Evolutionary conservation across 352 stramenopile genomes (phyloP), one percentile per base, ranked within the genome.

Genomic region (Thalassiosira exigua): DNA sequence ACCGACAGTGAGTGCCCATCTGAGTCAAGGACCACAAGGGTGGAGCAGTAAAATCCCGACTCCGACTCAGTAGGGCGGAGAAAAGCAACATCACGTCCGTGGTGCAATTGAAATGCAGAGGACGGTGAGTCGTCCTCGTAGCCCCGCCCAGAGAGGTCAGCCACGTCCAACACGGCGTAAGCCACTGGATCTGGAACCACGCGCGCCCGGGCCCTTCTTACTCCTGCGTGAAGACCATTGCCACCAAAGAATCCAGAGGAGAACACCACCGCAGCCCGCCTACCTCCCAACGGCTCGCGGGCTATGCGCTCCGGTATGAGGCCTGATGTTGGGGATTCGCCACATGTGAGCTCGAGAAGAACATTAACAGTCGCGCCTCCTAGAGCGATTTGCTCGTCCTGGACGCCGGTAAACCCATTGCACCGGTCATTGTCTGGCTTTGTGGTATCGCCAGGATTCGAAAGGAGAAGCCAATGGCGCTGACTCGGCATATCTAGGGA

Each of bases 31-130:
- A 84, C 69, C 36, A 83, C 58, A 9, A 84, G 22, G 44, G 68
- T 84, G 0, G 67, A 86, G 52, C 68, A 82, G 39, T 81, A 84
- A 62, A 85, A 76, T 14, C 57, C 78, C 14, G 61, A 61, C 26
- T 79, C 69, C 26, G 46, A 56, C 4, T 11, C n/a, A 5, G 46
- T 65, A 42, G 71, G 67, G 3, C 62, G 78, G 17, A 92, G 48
- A 53, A 94, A 94, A 4, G 80, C 79, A 14, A 89, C 61, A 75
- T 93, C 89, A 11, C 86, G 78, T 44, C 75, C 86, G 60, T 90
- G 80, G 27, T 82, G 53, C n/a, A 90, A 56, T 32, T 82, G 65
- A 17, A 91, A 82, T 14, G 82, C 67, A 57, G 54, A 46, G 1
- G 71, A 72, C n/a, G n/a, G n/a, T n/a, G n/a, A n/a, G n/a, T n/a